Evolutionary conservation across 345 rosid genomes (phyloP), one percentile per base, ranked within the genome.

Genomic region (Citrus mangshanensis): DNA sequence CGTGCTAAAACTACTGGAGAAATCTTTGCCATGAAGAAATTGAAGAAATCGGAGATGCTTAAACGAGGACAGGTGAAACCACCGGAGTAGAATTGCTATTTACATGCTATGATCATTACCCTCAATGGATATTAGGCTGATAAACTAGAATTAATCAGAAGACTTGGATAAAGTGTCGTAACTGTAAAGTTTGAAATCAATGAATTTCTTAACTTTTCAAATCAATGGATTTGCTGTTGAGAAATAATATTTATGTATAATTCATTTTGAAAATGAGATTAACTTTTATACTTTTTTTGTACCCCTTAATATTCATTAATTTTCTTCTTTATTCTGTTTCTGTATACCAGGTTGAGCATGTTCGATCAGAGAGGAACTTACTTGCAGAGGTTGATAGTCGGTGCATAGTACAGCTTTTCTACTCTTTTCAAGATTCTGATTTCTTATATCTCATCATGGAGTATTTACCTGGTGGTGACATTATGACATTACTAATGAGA

Each of bases 381-480:
- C 97, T 96, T 71, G 99, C 89, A 24, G 98, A 96, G 86, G 97
- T 96, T 84, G 98, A 96, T 80, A 96, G 99, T 62, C 92, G 98
- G 70, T 96, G 89, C 86, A 93, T 96, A 77, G 97, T 93, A 61
- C 88, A 96, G 79, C 93, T 96, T 74, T 92, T 88, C 84, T 96
- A 94, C 86, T 96, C 99, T 73, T 96, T 96, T 83, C 99, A 96
- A 94, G 99, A 96, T 87, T 90, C 97, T 5, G 97, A 91, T 75
- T 94, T 84, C 88, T 86, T 96, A 81, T 96, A 96, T 87, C 95
- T 96, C 72, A 94, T 96, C 66, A 96, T 96, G 97, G 99, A 94
- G 88, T 96, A 96, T 88, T 86, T 96, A 78, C 98, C 97, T 78
- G 98, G 98, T 64, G 99, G 99, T 78, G 99, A 96, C 89, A 96